These are phyloP conservation scores for Phaeosphaeria sp. DNA, from an alignment of 2,329 filamentous ascomycete genomes.

Conservation along the genomic window DNA sequence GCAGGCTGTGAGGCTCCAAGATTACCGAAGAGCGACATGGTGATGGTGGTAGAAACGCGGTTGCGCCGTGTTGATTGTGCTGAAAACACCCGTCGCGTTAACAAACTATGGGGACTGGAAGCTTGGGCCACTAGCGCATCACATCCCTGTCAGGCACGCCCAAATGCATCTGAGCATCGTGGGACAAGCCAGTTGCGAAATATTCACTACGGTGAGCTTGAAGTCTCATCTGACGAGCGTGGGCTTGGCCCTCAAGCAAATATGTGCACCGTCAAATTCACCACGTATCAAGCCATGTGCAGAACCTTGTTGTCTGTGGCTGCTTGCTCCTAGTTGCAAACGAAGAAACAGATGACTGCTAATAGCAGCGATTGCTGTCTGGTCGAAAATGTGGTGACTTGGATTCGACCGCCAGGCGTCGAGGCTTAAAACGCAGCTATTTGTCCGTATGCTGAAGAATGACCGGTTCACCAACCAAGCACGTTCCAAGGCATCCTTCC, in stretches of 20 bases:
- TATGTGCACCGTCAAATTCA: neutral
- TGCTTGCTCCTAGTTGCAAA: constrained; percentile 7
- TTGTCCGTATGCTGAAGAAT: neutral
- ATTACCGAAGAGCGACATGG: constrained; percentile 39
- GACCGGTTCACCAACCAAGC: neutral
- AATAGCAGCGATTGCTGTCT: neutral
- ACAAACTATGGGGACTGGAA: neutral
- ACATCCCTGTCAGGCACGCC: neutral
- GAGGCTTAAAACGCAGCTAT: neutral
- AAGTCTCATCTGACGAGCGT: neutral
- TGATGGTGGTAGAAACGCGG: constrained; percentile 35
- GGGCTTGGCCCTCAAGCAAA: neutral
- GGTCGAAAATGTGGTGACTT: neutral
- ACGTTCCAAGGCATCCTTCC: neutral
- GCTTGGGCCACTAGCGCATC: constrained; percentile 1
- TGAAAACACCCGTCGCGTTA: constrained; percentile 34
- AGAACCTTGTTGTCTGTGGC: neutral
- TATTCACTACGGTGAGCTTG: neutral
- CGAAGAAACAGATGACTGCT: constrained; percentile 6
- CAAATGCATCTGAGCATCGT: neutral
- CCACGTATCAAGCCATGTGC: neutral
- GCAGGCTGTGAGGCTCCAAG: constrained; percentile 38
- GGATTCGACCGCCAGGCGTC: neutral
- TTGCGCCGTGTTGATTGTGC: constrained; percentile 35
- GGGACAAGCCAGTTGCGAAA: neutral